Conservation (phyloP, 2,329 filamentous ascomycete genomes). For the Talaromyces sp. region DNA sequence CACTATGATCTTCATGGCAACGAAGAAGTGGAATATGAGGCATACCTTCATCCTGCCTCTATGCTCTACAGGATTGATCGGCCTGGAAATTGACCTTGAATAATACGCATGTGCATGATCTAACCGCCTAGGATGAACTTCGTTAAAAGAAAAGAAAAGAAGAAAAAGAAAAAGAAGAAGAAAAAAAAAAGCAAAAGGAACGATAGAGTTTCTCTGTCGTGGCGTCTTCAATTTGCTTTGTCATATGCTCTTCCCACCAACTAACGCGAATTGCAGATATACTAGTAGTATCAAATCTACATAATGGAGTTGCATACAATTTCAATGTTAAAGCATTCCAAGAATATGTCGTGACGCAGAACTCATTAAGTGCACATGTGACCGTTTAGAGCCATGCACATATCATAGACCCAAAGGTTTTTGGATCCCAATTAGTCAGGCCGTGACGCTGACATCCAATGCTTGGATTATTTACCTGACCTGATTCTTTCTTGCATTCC, state of each 20-base stretch:
- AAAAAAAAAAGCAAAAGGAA: too few relatives aligned
- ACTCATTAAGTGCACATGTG: too few relatives aligned
- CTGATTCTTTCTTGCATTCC: constrained; percentile 1
- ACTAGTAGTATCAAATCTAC: too few relatives aligned
- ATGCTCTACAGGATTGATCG: constrained; percentile 45
- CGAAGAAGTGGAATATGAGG: constrained; percentile 50
- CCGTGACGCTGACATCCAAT: neutral
- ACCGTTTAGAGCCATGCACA: neutral
- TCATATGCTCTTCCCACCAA: too few relatives aligned
- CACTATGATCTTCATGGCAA: constrained; percentile 43
- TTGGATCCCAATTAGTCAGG: neutral
- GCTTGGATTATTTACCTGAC: neutral
- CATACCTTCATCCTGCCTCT: constrained; percentile 50
- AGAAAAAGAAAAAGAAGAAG: too few relatives aligned
- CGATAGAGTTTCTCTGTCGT: too few relatives aligned
- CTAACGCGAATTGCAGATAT: too few relatives aligned
- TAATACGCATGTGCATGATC: too few relatives aligned
- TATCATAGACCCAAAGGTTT: neutral
- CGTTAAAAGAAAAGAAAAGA: too few relatives aligned
- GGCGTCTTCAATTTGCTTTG: too few relatives aligned
- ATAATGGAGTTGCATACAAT: neutral
- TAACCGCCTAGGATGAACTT: too few relatives aligned
- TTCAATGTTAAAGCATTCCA: neutral
- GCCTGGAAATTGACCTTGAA: neutral
- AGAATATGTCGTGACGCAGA: neutral